phyloP scores from a whole-genome alignment of 148 eudicot species.

The Selenicereus undatus region DNA sequence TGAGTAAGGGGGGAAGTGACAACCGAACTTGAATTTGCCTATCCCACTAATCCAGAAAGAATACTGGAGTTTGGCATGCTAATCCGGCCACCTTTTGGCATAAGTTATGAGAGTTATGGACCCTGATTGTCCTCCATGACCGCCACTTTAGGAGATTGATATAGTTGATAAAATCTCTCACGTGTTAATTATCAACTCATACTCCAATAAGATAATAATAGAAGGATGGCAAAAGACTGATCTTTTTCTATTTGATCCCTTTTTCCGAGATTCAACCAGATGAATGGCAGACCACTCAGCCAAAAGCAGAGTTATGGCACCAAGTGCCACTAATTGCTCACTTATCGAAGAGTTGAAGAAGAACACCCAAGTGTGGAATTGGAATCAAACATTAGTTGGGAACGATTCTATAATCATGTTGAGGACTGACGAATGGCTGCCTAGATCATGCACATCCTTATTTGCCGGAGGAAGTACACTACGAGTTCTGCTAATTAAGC shows the following conservation, averaged over 20 bases:
- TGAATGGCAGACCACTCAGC: slow-evolving; percentile 23
- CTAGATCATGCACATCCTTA: too few relatives aligned
- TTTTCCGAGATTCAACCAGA: background rate
- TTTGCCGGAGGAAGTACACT: too few relatives aligned
- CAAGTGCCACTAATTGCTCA: background rate
- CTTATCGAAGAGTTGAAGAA: background rate
- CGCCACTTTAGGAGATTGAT: background rate
- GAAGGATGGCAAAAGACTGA: background rate
- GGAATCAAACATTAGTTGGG: too few relatives aligned
- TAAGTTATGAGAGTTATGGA: background rate
- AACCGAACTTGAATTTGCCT: background rate
- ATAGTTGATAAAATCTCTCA: background rate
- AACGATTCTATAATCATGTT: too few relatives aligned
- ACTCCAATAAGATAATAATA: background rate
- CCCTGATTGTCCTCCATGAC: slow-evolving; percentile 15
- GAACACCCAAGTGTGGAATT: too few relatives aligned
- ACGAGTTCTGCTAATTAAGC: too few relatives aligned
- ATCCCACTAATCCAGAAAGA: slow-evolving; percentile 8
- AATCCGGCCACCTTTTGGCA: background rate
- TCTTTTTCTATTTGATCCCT: background rate
- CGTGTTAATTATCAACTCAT: background rate
- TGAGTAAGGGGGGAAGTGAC: background rate
- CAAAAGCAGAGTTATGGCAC: slow-evolving; percentile 11
- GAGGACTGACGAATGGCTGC: too few relatives aligned
- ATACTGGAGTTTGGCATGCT: background rate